Evolutionary conservation across 345 rosid species (phyloP).

Genomic region (Isatis tinctoria): DNA sequence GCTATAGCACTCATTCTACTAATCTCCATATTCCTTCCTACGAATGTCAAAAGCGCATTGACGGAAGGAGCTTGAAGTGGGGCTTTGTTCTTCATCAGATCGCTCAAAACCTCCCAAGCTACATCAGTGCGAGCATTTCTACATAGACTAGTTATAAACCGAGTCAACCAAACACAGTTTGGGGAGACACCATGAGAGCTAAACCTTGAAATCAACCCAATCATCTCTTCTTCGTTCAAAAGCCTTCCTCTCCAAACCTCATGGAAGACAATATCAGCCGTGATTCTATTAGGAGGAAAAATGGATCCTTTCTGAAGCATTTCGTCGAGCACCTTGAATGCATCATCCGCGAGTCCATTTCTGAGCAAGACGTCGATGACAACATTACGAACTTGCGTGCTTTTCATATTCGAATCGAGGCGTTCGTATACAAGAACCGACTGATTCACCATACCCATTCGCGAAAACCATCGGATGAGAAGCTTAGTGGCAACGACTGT

Average conservation of each 20-base stretch:
- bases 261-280: slow-evolving; percentile 45
- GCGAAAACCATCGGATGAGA: slow-evolving; percentile 49
- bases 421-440: slow-evolving; percentile 40
- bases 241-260: slow-evolving; percentile 33
- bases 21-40: slow-evolving; percentile 45
- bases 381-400: slow-evolving; percentile 43
- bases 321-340: slow-evolving; percentile 80
- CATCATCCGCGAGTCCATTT: slow-evolving; percentile 42
- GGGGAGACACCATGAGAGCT: slow-evolving; percentile 51
- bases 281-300: slow-evolving; percentile 41
- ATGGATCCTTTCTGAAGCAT: slow-evolving; percentile 49
- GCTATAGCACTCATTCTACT: slow-evolving; percentile 51
- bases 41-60: slow-evolving; percentile 55
- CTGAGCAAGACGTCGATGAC: slow-evolving; percentile 32
- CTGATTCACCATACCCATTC: slow-evolving; percentile 43
- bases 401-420: slow-evolving; percentile 37
- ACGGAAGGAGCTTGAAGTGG: slow-evolving; percentile 46
- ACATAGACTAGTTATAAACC: slow-evolving; percentile 48
- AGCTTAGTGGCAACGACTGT: slow-evolving; percentile 40
- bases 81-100: slow-evolving; percentile 43
- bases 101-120: slow-evolving; percentile 50
- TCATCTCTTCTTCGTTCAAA: slow-evolving; percentile 37
- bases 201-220: slow-evolving; percentile 43
- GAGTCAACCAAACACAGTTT: slow-evolving; percentile 35
- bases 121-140: slow-evolving; percentile 27